Percentiles rank a stretch among this genome's conserved stretches.
Evolutionary conservation across 2,329 filamentous ascomycete genomes (phyloP).

Genomic region (Colletotrichum phormii): DNA sequence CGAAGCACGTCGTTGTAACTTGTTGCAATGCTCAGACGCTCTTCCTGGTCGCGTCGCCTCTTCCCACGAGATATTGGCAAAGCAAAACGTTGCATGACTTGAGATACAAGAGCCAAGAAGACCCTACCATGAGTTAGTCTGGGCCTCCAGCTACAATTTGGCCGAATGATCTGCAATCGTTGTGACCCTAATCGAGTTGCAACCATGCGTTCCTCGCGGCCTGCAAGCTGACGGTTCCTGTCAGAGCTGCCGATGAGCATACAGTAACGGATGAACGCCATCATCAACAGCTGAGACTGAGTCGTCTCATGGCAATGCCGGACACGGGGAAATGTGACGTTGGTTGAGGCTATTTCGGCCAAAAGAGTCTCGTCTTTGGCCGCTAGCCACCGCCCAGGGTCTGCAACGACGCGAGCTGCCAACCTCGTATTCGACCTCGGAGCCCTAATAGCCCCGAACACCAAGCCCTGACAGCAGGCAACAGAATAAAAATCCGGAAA

Average conservation of each 20-base stretch:
- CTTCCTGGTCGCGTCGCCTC: background rate
- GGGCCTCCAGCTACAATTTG: background rate
- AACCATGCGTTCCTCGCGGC: background rate
- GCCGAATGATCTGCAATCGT: background rate
- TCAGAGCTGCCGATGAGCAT: conserved; percentile 17
- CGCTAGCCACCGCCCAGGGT: conserved; percentile 14
- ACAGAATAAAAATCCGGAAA: conserved; percentile 26
- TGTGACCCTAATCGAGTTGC: background rate
- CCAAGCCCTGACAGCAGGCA: conserved; percentile 22
- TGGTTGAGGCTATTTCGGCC: conserved; percentile 30
- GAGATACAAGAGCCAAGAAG: background rate
- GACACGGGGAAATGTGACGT: conserved; percentile 24
- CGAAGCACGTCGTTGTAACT: background rate
- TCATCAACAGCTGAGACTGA: conserved; percentile 10
- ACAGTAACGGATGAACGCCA: background rate
- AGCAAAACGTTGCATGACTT: background rate
- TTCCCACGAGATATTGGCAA: background rate
- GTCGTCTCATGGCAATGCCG: conserved; percentile 7
- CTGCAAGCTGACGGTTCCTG: background rate
- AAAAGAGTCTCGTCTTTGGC: conserved; percentile 8
- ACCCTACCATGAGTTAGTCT: background rate
- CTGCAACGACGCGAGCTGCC: conserved; percentile 7
- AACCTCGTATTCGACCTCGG: conserved; percentile 26
- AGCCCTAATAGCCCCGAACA: conserved; percentile 1
- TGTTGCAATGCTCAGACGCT: background rate